Percentiles rank a stretch among this genome's conserved stretches.
phyloP scores from a whole-genome alignment of 2,329 filamentous ascomycete species.

The Daldinia sp. region DNA sequence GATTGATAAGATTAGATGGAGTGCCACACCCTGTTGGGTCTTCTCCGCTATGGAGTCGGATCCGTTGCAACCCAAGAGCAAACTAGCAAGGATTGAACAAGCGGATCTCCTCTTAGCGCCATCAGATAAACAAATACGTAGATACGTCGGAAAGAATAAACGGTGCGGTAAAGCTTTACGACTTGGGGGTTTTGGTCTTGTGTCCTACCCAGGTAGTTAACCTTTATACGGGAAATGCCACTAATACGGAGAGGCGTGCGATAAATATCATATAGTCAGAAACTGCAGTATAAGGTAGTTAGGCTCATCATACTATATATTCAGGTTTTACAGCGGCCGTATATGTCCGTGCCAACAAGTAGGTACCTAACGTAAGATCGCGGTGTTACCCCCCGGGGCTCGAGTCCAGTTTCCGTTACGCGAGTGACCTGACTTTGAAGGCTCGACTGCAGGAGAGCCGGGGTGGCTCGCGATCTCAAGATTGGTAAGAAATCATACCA shows the following conservation, averaged over 20 bases:
- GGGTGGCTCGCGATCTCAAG: slow-evolving; percentile 17
- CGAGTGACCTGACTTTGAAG: slow-evolving; percentile 9
- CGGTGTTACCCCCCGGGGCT: not conserved
- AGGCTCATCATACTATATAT: not conserved
- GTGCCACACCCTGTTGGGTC: slow-evolving; percentile 9
- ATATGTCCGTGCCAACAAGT: not conserved
- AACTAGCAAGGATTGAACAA: slow-evolving; percentile 9
- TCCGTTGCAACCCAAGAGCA: slow-evolving; percentile 8
- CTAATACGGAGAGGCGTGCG: no score
- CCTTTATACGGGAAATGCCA: no score
- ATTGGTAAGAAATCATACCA: slow-evolving; percentile 30
- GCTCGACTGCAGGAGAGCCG: slow-evolving; percentile 2
- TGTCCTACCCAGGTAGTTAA: not conserved
- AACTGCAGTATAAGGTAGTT: no score
- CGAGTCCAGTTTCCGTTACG: slow-evolving; percentile 5
- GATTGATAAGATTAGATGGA: slow-evolving; percentile 41
- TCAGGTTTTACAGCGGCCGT: not conserved
- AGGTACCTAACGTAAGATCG: not conserved
- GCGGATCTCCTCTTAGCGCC: slow-evolving; percentile 29
- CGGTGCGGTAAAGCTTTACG: not conserved
- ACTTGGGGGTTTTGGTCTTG: not conserved
- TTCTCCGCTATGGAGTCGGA: slow-evolving; percentile 23
- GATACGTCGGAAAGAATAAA: slow-evolving; percentile 6
- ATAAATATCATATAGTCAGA: no score
- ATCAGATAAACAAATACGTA: slow-evolving; percentile 36